Conservation (phyloP, 1,284 basidiomycete species). For the Marasmius sp. region DNA sequence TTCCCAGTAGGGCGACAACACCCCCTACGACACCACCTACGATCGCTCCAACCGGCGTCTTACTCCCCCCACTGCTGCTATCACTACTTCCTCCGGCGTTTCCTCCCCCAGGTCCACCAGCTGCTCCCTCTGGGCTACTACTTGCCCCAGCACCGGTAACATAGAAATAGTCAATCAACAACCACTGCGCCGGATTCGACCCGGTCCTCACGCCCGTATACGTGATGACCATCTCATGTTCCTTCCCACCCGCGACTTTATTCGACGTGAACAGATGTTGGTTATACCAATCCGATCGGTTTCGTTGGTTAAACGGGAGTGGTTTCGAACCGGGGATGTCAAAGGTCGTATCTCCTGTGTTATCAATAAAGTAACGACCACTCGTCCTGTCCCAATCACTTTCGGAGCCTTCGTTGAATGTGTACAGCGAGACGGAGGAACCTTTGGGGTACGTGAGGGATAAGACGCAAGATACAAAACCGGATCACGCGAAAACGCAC, state of each 20-base stretch:
- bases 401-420: neutral
- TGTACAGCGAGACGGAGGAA: no score
- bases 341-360: neutral
- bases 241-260: neutral
- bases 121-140: neutral
- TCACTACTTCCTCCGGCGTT: neutral
- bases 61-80: neutral
- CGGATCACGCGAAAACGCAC: no score
- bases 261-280: neutral
- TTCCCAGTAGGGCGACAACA: neutral
- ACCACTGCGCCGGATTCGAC: neutral
- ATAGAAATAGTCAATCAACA: neutral
- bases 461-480: no score
- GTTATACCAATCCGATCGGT: neutral
- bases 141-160: neutral
- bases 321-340: neutral
- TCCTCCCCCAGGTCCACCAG: neutral
- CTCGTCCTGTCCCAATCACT: neutral
- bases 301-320: neutral
- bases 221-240: neutral
- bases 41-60: neutral
- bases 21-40: neutral
- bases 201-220: neutral
- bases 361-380: neutral
- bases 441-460: no score